Evolutionary conservation across 1,139 yeast species (phyloP), one percentile per base, ranked within the genome.

Genomic region (Scheffersomyces quercinus): DNA sequence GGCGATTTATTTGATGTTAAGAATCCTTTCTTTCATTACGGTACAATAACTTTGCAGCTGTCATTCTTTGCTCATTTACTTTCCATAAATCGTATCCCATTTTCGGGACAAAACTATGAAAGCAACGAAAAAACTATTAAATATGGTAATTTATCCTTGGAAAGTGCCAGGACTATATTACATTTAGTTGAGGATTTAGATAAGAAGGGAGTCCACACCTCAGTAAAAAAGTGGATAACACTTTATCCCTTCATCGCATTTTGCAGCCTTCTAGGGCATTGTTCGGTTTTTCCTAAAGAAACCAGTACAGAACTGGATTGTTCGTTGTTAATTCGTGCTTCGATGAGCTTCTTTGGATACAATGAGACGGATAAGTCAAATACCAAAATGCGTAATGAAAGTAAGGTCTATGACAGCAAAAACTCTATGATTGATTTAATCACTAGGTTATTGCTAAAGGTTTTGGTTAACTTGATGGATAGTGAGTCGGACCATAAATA

Each of bases 161-260:
- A 51, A 12, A 30, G 44, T 24, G 44, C 55, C 1, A 42, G 55
- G 35, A 43, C 46, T 5, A 26, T 51, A 0, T 33, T 53, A 20
- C 36, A 40, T 8, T 29, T 51, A 24, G 44, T 42, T 3, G 31
- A 41, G 10, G 46, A 40, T 11, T 37, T 44, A 30, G 43, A 47
- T 35, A 42, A 36, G 14, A 40, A 46, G 5, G 47, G 44, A 1
- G 40, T 57, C 1, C 59, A 66, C 1, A 50, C 54, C 24, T 52
- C 70, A 1, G 62, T 61, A 36, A 46, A 54, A 29, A 64, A 61
- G 38, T 68, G 73, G 73, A 49, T 65, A 15, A 48, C 61, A 31
- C 62, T 58, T 39, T 67, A 57, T 43, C 71, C 73, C 0, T 58
- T 64, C 29, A 39, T 42, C 36, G 45, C 48, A 5, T 47, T 29